Percentiles rank a stretch among this genome's conserved stretches.
Conservation (phyloP, 495 filamentous ascomycete species). For the Hypomontagnella monticulosa region DNA sequence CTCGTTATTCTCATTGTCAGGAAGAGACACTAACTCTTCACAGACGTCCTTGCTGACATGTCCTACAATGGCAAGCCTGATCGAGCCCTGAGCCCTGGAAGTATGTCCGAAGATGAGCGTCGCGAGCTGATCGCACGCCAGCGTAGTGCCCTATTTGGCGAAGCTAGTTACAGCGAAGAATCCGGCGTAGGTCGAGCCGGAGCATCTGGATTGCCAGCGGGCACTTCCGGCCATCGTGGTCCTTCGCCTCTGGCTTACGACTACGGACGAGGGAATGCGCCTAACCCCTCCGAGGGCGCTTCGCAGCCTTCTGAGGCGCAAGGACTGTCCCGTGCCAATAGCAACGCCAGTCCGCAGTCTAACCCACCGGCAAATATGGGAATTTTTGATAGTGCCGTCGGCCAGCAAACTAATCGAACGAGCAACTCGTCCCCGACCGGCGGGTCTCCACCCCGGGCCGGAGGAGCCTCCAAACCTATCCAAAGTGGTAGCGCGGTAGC, state of each 20-base stretch:
- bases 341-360: constrained; percentile 79
- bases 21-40: constrained; percentile 53
- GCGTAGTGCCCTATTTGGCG: constrained; percentile 89
- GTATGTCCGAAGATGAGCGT: constrained; percentile 93
- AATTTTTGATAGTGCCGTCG: constrained; percentile 69
- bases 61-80: constrained; percentile 81
- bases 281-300: constrained; percentile 54
- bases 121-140: constrained; percentile 96
- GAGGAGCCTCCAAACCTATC: constrained; percentile 58
- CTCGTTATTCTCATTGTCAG: constrained; percentile 15
- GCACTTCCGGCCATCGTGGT: constrained; percentile 62
- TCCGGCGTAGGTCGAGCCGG: constrained; percentile 60
- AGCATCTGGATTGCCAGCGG: constrained; percentile 63
- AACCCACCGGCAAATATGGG: constrained; percentile 71
- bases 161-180: constrained; percentile 73
- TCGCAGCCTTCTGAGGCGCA: constrained; percentile 61
- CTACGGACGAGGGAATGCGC: constrained; percentile 52
- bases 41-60: constrained; percentile 85
- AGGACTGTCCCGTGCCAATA: constrained; percentile 83
- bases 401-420: constrained; percentile 83
- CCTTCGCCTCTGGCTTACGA: constrained; percentile 63
- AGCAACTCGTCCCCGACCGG: constrained; percentile 86
- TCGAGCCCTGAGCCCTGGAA: constrained; percentile 87
- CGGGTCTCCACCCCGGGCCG: constrained; percentile 82
- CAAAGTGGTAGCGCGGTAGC: constrained; percentile 73